These are phyloP conservation scores for Crepidotus variabilis DNA, from an alignment of 768 basidiomycete genomes.

Conservation along the genomic window DNA sequence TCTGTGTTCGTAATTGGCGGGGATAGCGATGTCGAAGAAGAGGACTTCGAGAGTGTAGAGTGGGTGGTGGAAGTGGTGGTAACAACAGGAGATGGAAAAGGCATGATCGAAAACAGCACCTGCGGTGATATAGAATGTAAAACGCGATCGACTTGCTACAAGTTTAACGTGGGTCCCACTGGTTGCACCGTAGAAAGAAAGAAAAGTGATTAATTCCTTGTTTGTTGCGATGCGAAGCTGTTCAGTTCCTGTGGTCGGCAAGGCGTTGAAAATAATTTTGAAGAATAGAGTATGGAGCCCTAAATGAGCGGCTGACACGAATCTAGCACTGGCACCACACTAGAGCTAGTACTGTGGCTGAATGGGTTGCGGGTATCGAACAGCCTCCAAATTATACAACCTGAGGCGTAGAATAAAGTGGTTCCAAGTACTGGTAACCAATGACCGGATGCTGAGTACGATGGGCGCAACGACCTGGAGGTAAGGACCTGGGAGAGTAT, in stretches of 20 bases:
- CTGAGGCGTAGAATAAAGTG: neutral
- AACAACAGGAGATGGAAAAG: constrained; percentile 1
- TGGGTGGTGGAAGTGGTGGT: neutral
- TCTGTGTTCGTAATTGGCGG: neutral
- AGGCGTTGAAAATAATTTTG: neutral
- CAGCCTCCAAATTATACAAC: neutral
- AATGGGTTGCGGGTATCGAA: neutral
- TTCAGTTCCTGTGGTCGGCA: neutral
- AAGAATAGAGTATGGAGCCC: neutral
- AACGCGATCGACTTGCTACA: neutral
- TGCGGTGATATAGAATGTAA: neutral
- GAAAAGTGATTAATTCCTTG: too few species aligned
- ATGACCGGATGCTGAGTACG: neutral
- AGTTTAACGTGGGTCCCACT: neutral
- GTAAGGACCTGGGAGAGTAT: neutral
- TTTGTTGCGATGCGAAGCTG: neutral
- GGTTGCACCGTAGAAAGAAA: too few species aligned
- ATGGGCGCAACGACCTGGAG: neutral
- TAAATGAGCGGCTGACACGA: neutral
- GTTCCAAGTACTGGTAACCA: neutral
- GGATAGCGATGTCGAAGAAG: neutral
- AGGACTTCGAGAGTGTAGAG: neutral
- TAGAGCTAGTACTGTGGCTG: too few species aligned
- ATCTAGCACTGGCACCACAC: neutral
- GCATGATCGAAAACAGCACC: neutral